Evolutionary conservation across 2,329 filamentous ascomycete species (phyloP), one percentile per base, ranked within the genome.

Genomic region (Aspergillus arachidicola): DNA sequence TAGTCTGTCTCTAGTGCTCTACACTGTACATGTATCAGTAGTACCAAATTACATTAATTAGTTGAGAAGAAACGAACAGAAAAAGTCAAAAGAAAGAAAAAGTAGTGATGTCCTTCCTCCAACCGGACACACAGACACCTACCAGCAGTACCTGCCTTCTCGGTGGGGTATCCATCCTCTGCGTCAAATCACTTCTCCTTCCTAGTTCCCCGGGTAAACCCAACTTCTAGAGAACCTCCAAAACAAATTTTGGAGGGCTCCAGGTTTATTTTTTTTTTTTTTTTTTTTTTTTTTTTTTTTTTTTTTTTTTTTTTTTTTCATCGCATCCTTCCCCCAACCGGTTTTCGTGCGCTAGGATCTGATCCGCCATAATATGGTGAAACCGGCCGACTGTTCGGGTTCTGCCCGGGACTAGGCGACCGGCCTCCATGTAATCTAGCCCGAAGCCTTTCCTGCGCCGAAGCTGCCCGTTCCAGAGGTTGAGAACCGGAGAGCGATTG

Each of bases 361-460:
- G 72, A 57, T n/a, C 58, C 61, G 55, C 73, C 62, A 51, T 61
- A 63, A 36, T 66, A 68, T 23, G 66, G 66, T 45, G 64, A 66
- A 50, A 50, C 62, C 23, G 66, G 58, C 57, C 58, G 64, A 66
- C 64, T 59, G 14, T 59, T 53, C 23, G 63, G 59, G 58, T 59
- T 64, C 58, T 68, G 65, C 64, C 71, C 72, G 11, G 76, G 73
- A 61, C 75, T 78, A 23, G 74, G 73, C 12, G 75, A 75, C 53
- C 75, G 66, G 6, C 74, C 73, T n/a, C 86, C 85, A 84, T 93
- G 93, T 53, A 97, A 80, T 65, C 92, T 83, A 71, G 93, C 92
- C 74, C 93, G 92, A 70, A 97, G 81, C 69, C 92, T 84, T 71
- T 96, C 92, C 79, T 96, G 92, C 57, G 93, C 93, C 75, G 65